Conservation (phyloP, 495 filamentous ascomycete species). For the Cairneyella variabilis region DNA sequence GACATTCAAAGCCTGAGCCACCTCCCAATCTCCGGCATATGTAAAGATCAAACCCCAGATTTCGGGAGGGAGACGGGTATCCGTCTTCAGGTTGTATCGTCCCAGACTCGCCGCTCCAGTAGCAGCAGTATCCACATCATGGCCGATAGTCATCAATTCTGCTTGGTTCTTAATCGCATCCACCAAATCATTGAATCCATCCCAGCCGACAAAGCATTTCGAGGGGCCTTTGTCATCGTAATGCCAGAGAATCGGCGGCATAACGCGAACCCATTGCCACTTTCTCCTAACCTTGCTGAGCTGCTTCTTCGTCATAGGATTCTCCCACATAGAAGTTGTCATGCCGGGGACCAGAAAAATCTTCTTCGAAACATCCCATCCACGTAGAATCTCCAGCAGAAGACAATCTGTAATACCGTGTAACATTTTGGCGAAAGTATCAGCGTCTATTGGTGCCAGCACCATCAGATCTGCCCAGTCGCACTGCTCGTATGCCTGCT, state of each 20-base stretch:
- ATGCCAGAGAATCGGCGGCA: slow-evolving; percentile 69
- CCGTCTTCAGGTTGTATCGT: slow-evolving; percentile 20
- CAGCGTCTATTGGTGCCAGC: slow-evolving; percentile 78
- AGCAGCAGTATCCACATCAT: slow-evolving; percentile 50
- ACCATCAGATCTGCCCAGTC: slow-evolving; percentile 87
- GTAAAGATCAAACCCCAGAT: slow-evolving; percentile 87
- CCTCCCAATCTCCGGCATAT: slow-evolving; percentile 82
- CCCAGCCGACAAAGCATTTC: slow-evolving; percentile 58
- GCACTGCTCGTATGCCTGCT: slow-evolving; percentile 64
- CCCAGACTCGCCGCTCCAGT: slow-evolving; percentile 29
- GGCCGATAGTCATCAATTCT: slow-evolving; percentile 56
- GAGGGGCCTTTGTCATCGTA: slow-evolving; percentile 46
- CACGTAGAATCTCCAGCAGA: slow-evolving; percentile 67
- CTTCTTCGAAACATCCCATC: slow-evolving; percentile 81
- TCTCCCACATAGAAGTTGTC: slow-evolving; percentile 79
- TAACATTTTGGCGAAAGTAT: slow-evolving; percentile 78
- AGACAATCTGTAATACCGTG: slow-evolving; percentile 71
- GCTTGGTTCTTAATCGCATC: slow-evolving; percentile 64
- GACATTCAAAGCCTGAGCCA: slow-evolving; percentile 73
- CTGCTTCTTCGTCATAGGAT: slow-evolving; percentile 79
- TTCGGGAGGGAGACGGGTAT: slow-evolving; percentile 62
- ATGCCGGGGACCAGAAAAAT: slow-evolving; percentile 80
- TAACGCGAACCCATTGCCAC: slow-evolving; percentile 76
- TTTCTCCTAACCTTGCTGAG: slow-evolving; percentile 72
- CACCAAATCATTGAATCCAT: slow-evolving; percentile 60